Evolutionary conservation across 2,329 filamentous ascomycete species (phyloP).

Genomic region (Cladosporium sp.): DNA sequence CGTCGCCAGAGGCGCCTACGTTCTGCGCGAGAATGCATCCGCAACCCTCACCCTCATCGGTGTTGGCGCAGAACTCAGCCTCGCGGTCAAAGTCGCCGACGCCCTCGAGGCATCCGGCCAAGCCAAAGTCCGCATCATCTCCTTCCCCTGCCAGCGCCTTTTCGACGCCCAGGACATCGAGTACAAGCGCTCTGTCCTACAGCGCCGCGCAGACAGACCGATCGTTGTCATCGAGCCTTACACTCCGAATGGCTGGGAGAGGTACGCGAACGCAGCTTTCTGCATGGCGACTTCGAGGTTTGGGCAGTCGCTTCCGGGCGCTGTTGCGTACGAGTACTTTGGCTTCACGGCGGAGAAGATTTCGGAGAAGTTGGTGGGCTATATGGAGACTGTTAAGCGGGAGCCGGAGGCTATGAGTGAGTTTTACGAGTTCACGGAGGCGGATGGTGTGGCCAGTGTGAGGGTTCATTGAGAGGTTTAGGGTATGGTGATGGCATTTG

Average conservation of each 20-base stretch:
- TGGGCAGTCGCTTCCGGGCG: constrained; percentile 57
- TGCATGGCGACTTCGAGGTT: constrained; percentile 52
- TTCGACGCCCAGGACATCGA: constrained; percentile 50
- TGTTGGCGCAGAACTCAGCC: constrained; percentile 51
- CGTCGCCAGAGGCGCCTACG: constrained; percentile 45
- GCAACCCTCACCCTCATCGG: constrained; percentile 50
- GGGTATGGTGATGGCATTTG: neutral
- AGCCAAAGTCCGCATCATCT: constrained; percentile 49
- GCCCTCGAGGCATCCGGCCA: constrained; percentile 38
- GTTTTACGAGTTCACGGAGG: constrained; percentile 19
- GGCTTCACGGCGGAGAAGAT: constrained; percentile 52
- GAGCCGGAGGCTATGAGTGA: constrained; percentile 26
- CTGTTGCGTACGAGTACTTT: constrained; percentile 57
- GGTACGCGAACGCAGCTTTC: constrained; percentile 59
- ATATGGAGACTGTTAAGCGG: constrained; percentile 39
- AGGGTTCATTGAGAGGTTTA: constrained; percentile 2
- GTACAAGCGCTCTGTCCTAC: constrained; percentile 51
- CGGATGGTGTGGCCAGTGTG: constrained; percentile 2
- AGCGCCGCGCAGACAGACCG: constrained; percentile 14
- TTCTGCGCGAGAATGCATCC: constrained; percentile 40
- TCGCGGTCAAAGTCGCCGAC: constrained; percentile 47
- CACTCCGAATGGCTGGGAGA: constrained; percentile 59
- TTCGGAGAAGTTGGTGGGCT: constrained; percentile 42
- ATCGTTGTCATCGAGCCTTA: constrained; percentile 58
- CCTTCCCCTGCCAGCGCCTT: constrained; percentile 53